These are phyloP conservation scores for Somion occarium DNA, from an alignment of 1,284 basidiomycete species.

Conservation along the genomic window DNA sequence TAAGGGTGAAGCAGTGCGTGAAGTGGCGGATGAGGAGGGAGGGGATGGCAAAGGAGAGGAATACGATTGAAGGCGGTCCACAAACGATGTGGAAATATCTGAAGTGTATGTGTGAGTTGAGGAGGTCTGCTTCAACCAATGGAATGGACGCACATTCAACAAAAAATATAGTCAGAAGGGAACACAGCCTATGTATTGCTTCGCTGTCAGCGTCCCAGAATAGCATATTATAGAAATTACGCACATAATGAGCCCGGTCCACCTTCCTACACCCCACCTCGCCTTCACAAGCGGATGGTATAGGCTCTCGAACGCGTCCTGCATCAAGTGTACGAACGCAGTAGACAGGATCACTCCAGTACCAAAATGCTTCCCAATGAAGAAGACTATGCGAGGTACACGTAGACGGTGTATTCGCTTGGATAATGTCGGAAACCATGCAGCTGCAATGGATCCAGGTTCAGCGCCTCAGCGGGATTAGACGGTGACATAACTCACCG, in stretches of 20 bases:
- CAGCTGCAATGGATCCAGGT: constrained; percentile 40
- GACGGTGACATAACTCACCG: constrained; percentile 21
- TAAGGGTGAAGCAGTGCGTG: not conserved
- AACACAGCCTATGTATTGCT: constrained; percentile 44
- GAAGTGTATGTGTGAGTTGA: not conserved
- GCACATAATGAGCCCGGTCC: constrained; percentile 70
- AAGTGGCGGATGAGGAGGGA: constrained; percentile 33
- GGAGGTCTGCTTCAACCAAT: not conserved
- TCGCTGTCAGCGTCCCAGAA: not conserved
- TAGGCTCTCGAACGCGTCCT: constrained; percentile 66
- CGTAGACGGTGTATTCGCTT: constrained; percentile 45
- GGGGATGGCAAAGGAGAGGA: constrained; percentile 46
- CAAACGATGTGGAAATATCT: constrained; percentile 72
- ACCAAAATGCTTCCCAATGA: constrained; percentile 78
- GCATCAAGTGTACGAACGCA: constrained; percentile 73
- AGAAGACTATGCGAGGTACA: constrained; percentile 66
- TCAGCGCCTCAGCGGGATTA: not conserved
- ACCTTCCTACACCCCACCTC: constrained; percentile 43
- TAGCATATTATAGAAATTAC: constrained; percentile 21
- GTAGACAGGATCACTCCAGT: constrained; percentile 79
- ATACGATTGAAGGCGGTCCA: constrained; percentile 60
- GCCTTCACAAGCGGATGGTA: constrained; percentile 40
- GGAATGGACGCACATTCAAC: constrained; percentile 60
- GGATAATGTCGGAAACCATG: constrained; percentile 64
- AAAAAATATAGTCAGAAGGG: constrained; percentile 65